These are phyloP conservation scores for Phlegmacium glaucopus DNA, from an alignment of 768 basidiomycete genomes.

Conservation along the genomic window DNA sequence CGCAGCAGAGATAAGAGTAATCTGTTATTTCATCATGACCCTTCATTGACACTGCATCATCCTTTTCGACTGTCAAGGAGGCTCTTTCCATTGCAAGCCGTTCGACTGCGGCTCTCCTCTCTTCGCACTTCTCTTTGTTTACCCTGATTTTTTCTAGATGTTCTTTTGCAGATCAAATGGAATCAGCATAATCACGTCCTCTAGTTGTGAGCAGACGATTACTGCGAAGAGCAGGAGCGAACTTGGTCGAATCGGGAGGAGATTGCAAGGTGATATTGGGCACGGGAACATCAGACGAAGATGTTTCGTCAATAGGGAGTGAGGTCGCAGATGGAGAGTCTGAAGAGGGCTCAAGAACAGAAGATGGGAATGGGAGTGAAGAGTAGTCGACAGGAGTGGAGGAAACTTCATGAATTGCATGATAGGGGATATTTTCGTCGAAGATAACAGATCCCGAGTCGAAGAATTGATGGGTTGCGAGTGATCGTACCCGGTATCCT, in stretches of 20 bases:
- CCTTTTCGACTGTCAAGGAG: background rate
- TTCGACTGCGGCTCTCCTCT: background rate
- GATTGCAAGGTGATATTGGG: too few relatives aligned
- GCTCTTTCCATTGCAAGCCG: background rate
- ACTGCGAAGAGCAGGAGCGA: too few relatives aligned
- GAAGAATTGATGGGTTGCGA: constrained; percentile 10
- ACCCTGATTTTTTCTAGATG: background rate
- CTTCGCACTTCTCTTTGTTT: background rate
- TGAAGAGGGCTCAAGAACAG: background rate
- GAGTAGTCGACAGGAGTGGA: constrained; percentile 3
- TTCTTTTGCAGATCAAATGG: background rate
- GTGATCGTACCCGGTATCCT: constrained; percentile 4
- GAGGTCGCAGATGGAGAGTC: too few relatives aligned
- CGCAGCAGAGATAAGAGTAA: too few relatives aligned
- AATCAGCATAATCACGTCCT: background rate
- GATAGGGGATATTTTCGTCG: constrained; percentile 12
- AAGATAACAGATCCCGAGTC: constrained; percentile 9
- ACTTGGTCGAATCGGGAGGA: too few relatives aligned
- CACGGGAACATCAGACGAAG: too few relatives aligned
- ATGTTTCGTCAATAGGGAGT: too few relatives aligned
- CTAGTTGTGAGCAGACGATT: background rate
- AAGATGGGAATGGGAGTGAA: constrained; percentile 1
- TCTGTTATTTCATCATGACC: too few relatives aligned
- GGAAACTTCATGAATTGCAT: constrained; percentile 1
- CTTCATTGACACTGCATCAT: background rate